Base-by-base conservation (phyloP, 2,329 filamentous ascomycete genomes). In the Arthroderma sp. region DNA sequence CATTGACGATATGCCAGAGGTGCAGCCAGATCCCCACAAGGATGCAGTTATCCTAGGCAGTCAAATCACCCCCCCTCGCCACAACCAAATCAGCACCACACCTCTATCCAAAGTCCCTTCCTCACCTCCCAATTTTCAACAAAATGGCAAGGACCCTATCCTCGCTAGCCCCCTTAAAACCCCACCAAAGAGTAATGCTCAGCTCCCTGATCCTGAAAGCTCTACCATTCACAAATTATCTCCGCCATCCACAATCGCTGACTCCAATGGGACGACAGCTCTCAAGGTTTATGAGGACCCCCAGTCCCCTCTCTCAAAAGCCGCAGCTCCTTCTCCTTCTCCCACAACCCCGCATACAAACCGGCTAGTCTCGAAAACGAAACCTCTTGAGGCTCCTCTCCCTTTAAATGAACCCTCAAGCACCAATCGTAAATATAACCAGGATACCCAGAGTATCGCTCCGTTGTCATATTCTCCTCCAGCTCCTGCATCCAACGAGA, bases 201-300 rank as follows among this genome's bases (percentile, higher is more conserved):
- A 17, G 13, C 11, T 33, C 17, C n/a, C 51, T n/a, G 37, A 38
- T 11, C 17, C 51, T 3, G 21, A 39, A 54, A 38, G 5, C 31
- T 39, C 33, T 13, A 38, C 51, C 31, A 54, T 54, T 37, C 9
- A 28, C 33, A 39, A 54, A 23, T 17, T 38, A 13, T 54, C 51
- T 23, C 51, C 51, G 6, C 51, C 51, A 38, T 15, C 23, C 4
- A 54, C 31, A 6, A 7, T n/a, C n/a, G 25, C 37, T 15, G 51
- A 39, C 7, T 54, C 49, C 28, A 52, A 52, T 41, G 33, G 62
- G 4, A 44, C 55, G 21, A 61, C 61, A 33, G 57, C 56, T 11
- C 56, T 79, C 2, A 75, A 75, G 55, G 77, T 79, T 28, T 79
- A 78, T 61, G 79, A 81, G 65, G 78, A 80, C 60, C 77, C 77